A percentile compares a stretch with the other conserved stretches of the same genome.
phyloP scores from a whole-genome alignment of 768 basidiomycete genomes.

The Erythrobasidium yunnanense region DNA sequence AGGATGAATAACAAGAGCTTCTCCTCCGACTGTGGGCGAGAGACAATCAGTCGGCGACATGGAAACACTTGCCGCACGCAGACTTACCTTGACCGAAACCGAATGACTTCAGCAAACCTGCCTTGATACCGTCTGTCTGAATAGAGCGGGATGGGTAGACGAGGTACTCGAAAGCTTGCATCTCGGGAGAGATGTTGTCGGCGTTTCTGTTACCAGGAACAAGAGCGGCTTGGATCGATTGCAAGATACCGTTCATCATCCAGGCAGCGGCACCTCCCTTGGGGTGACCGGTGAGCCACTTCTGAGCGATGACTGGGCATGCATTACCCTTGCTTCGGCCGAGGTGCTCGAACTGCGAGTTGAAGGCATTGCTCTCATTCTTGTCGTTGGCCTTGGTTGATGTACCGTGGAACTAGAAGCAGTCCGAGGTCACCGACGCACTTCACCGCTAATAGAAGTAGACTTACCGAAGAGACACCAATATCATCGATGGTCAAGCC shows the following conservation, averaged over 20 bases:
- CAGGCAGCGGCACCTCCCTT: conserved; percentile 99
- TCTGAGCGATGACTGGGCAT: conserved; percentile 94
- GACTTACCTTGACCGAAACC: conserved; percentile 80
- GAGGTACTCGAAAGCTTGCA: conserved; percentile 76
- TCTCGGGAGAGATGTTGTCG: conserved; percentile 59
- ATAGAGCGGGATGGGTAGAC: conserved; percentile 98
- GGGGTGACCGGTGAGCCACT: conserved; percentile 90
- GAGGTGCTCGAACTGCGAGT: conserved; percentile 79
- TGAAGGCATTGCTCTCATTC: conserved; percentile 96
- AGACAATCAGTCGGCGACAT: background rate
- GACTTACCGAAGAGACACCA: conserved; percentile 44
- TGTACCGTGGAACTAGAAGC: conserved; percentile 44
- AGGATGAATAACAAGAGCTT: conserved; percentile 75
- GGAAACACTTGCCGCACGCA: background rate
- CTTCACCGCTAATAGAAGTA: background rate
- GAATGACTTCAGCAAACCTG: conserved; percentile 61
- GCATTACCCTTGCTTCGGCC: conserved; percentile 87
- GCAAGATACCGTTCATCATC: conserved; percentile 71
- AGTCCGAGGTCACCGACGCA: background rate
- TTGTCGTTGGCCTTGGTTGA: conserved; percentile 62
- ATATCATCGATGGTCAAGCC: conserved; percentile 86
- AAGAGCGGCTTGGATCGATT: conserved; percentile 70
- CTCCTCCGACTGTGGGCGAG: conserved; percentile 53
- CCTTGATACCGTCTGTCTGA: conserved; percentile 58
- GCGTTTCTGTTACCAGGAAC: conserved; percentile 75